phyloP scores from a whole-genome alignment of 140 eudicot species.

The Cichorium intybus region DNA sequence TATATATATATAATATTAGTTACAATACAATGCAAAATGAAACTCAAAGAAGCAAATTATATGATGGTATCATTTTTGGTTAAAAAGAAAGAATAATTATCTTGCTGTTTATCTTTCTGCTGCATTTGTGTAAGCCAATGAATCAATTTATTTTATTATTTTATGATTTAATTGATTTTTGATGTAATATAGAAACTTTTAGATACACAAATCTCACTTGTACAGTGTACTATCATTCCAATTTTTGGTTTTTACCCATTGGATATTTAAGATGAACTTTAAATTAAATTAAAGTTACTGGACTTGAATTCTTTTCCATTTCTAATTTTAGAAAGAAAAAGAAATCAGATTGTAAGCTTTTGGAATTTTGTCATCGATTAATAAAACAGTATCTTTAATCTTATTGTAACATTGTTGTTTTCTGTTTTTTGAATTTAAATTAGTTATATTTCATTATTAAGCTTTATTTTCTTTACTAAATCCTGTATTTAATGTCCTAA shows the following conservation, averaged over 20 bases:
- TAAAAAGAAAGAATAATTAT: conserved; percentile 22
- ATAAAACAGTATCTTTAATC: neutral
- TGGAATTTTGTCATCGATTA: neutral
- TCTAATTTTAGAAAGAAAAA: neutral
- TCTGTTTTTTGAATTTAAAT: neutral
- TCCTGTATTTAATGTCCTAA: neutral
- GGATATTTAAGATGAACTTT: conserved; percentile 14
- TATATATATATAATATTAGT: neutral
- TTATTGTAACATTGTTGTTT: neutral
- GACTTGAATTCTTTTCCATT: neutral
- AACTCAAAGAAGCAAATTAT: conserved; percentile 23
- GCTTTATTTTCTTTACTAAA: neutral
- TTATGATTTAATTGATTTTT: conserved; percentile 3
- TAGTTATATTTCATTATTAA: neutral
- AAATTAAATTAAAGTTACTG: conserved; percentile 17
- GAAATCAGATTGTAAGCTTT: neutral
- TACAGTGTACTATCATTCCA: neutral
- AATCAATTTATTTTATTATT: neutral
- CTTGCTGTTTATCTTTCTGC: conserved; percentile 9
- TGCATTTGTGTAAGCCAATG: conserved; percentile 5
- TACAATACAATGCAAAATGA: conserved; percentile 16
- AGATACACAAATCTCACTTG: conserved; percentile 7
- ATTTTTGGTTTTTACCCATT: conserved; percentile 23
- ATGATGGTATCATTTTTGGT: conserved; percentile 20
- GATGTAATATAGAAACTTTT: conserved; percentile 17